Evolutionary conservation across 2,329 filamentous ascomycete genomes (phyloP).

Genomic region (Penicillium digitatum): DNA sequence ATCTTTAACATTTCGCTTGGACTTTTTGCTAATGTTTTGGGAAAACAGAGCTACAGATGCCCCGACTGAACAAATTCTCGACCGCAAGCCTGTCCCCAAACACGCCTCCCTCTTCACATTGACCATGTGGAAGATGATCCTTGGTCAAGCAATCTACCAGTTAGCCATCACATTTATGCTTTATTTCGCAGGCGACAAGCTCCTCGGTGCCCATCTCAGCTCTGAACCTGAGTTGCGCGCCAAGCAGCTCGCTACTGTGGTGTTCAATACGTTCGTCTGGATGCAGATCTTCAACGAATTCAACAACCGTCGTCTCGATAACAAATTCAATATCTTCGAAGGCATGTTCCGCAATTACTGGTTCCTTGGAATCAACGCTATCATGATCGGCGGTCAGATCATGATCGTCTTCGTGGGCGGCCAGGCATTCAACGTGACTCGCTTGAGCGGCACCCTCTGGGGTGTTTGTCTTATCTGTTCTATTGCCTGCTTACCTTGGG

Average conservation of each 20-base stretch:
- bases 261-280: conserved; percentile 99
- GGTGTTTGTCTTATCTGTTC: conserved; percentile 80
- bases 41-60: conserved; percentile 67
- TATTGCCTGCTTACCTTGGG: conserved; percentile 78
- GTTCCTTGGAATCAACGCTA: conserved; percentile 77
- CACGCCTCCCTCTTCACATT: conserved; percentile 73
- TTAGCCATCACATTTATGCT: conserved; percentile 73
- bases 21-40: conserved; percentile 4
- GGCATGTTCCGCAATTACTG: conserved; percentile 80
- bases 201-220: conserved; percentile 57
- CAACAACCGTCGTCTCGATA: conserved; percentile 94
- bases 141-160: conserved; percentile 88
- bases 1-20: neutral
- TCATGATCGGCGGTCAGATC: conserved; percentile 86
- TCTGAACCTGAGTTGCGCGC: conserved; percentile 35
- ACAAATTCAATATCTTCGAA: conserved; percentile 93
- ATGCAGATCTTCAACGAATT: conserved; percentile 99
- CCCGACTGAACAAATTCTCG: conserved; percentile 73
- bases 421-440: conserved; percentile 69
- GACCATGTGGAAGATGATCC: conserved; percentile 99
- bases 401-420: conserved; percentile 88
- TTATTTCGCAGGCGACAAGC: conserved; percentile 66
- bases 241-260: conserved; percentile 66
- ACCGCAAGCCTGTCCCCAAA: conserved; percentile 75
- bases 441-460: conserved; percentile 74